Conservation (phyloP, 2,329 filamentous ascomycete genomes). For the Blastomyces gilchristii region DNA sequence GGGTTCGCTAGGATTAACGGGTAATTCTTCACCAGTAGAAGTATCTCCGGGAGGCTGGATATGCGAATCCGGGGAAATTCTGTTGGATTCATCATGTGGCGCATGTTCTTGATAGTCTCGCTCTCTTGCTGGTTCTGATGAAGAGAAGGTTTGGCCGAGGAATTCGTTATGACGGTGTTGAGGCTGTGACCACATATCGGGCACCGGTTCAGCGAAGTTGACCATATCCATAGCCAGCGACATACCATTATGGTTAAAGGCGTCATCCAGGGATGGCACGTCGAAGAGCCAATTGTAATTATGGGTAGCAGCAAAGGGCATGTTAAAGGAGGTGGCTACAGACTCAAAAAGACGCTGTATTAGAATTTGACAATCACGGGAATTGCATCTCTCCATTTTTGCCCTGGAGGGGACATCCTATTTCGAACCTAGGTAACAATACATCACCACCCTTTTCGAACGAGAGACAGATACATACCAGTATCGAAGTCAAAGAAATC, state of each 20-base stretch:
- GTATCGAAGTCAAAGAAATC: conserved; percentile 52
- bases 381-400: neutral
- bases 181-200: conserved; percentile 12
- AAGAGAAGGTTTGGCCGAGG: neutral
- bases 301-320: conserved; percentile 52
- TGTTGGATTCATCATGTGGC: neutral
- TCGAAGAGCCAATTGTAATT: conserved; percentile 57
- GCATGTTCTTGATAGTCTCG: neutral
- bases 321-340: conserved; percentile 51
- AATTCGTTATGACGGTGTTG: conserved; percentile 3
- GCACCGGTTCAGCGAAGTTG: conserved; percentile 17
- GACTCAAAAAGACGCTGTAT: neutral
- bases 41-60: neutral
- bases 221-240: conserved; percentile 20
- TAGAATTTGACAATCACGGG: neutral
- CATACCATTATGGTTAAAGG: conserved; percentile 21
- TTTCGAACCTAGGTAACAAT: neutral
- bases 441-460: neutral
- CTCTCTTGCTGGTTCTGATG: neutral
- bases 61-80: neutral
- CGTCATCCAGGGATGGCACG: conserved; percentile 29
- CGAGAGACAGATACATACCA: conserved; percentile 20
- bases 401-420: neutral
- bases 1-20: neutral
- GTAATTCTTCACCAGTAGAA: neutral